phyloP scores from a whole-genome alignment of 73 alveolate genomes.

The Blepharisma stoltei region DNA sequence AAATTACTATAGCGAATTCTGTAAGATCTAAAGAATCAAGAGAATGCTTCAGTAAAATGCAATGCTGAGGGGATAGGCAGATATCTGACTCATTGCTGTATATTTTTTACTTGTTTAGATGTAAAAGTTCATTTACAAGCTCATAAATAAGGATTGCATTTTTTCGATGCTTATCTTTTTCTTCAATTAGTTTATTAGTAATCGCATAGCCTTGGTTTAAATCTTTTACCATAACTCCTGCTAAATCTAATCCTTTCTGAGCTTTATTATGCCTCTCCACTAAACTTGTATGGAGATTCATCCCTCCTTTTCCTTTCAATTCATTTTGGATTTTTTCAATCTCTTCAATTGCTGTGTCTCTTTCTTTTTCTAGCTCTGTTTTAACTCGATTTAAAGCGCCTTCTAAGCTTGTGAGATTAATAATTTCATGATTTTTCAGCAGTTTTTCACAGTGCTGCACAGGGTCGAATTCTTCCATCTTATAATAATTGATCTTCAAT shows the following conservation, averaged over 20 bases:
- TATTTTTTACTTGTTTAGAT: not conserved
- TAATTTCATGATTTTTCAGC: not conserved
- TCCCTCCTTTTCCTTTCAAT: constrained; percentile 8
- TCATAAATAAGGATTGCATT: constrained; percentile 1
- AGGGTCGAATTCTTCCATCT: constrained; percentile 5
- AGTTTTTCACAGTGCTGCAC: not conserved
- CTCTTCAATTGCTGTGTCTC: not conserved
- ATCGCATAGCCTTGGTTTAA: not conserved
- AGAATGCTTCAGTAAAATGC: constrained; percentile 14
- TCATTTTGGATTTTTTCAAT: constrained; percentile 3
- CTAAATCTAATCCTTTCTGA: not conserved
- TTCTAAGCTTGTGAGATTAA: not conserved
- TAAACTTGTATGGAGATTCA: not conserved
- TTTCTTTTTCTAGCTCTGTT: not conserved
- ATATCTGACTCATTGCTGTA: not conserved
- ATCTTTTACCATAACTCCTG: constrained; percentile 4
- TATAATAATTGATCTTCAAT: not conserved
- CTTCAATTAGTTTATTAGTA: not conserved
- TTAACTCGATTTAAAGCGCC: not conserved
- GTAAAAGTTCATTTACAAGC: not conserved
- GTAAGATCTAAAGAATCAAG: not conserved
- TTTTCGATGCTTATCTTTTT: constrained; percentile 23
- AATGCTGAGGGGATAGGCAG: not conserved
- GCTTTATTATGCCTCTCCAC: constrained; percentile 17
- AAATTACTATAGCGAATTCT: constrained; percentile 6